Percentiles rank a stretch among this genome's conserved stretches.
phyloP scores from a whole-genome alignment of 1,139 yeast genomes.

The Pichia sorboxylosa region DNA sequence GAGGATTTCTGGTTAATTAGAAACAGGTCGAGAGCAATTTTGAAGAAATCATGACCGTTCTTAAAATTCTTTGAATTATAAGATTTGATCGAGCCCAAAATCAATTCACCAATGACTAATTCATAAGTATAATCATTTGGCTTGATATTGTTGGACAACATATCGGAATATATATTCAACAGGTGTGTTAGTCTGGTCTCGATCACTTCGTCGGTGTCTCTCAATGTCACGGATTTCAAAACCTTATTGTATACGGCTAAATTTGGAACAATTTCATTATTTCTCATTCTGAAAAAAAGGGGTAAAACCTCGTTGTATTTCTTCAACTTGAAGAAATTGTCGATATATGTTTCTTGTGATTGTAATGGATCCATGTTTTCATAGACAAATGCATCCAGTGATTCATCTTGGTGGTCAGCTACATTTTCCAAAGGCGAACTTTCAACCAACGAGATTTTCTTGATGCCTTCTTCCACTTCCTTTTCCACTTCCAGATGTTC shows the following conservation, averaged over 20 bases:
- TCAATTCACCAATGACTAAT: conserved; percentile 37
- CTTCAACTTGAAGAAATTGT: conserved; percentile 13
- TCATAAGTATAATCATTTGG: conserved; percentile 47
- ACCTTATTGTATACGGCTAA: conserved; percentile 21
- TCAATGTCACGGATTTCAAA: conserved; percentile 19
- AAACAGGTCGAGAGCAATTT: conserved; percentile 52
- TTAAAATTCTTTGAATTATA: conserved; percentile 28
- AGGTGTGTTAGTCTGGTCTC: conserved; percentile 45
- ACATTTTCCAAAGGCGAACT: no score
- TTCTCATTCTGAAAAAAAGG: conserved; percentile 20
- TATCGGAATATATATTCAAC: conserved; percentile 56
- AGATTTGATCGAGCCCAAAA: conserved; percentile 37
- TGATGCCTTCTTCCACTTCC: no score
- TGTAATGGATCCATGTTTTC: no score
- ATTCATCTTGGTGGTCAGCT: no score
- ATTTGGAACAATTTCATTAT: conserved; percentile 18
- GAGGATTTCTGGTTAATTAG: conserved; percentile 28
- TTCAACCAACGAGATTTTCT: no score
- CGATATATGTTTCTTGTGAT: no score
- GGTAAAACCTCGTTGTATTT: conserved; percentile 24
- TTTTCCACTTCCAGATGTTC: no score
- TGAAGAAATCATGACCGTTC: conserved; percentile 46
- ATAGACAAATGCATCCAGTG: no score
- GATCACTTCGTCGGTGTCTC: conserved; percentile 28
- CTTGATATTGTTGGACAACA: conserved; percentile 38